These are phyloP conservation scores for Stereocaulon alpinum DNA, from an alignment of 495 filamentous ascomycete genomes.

Conservation along the genomic window DNA sequence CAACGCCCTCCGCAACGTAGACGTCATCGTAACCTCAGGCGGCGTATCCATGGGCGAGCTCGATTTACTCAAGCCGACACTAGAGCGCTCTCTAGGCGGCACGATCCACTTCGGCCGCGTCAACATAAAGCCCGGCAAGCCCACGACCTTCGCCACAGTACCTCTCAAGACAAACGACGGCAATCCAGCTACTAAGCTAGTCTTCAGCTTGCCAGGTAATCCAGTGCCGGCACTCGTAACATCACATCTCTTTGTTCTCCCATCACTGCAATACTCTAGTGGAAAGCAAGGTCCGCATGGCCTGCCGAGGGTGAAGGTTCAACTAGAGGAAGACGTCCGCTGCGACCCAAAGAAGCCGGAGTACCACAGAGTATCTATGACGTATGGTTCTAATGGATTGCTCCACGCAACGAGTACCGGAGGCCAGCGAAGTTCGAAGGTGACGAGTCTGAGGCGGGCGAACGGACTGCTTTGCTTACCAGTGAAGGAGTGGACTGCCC, in stretches of 20 bases:
- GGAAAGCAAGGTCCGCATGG: constrained; percentile 41
- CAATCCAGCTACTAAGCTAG: constrained; percentile 49
- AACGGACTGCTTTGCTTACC: constrained; percentile 80
- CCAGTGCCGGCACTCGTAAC: constrained; percentile 89
- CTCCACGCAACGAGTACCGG: constrained; percentile 78
- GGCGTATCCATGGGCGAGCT: constrained; percentile 98
- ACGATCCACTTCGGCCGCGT: constrained; percentile 97
- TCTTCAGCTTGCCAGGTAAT: constrained; percentile 92
- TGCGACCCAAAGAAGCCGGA: constrained; percentile 68
- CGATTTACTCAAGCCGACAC: constrained; percentile 92
- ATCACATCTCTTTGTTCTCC: constrained; percentile 87
- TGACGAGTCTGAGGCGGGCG: constrained; percentile 78
- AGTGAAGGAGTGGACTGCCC: constrained; percentile 36
- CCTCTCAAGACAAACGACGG: constrained; percentile 43
- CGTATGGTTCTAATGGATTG: constrained; percentile 50
- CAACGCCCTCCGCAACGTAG: constrained; percentile 56
- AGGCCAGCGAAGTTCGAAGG: constrained; percentile 74
- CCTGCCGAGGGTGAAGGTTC: constrained; percentile 60
- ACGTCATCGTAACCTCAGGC: constrained; percentile 84
- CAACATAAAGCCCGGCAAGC: constrained; percentile 95
- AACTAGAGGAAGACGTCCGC: constrained; percentile 57
- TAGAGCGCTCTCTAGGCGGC: constrained; percentile 80
- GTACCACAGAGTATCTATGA: constrained; percentile 72
- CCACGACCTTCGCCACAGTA: constrained; percentile 90
- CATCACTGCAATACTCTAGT: constrained; percentile 62